Evolutionary conservation across 768 basidiomycete species (phyloP).

Genomic region (Termitomyces heimii): DNA sequence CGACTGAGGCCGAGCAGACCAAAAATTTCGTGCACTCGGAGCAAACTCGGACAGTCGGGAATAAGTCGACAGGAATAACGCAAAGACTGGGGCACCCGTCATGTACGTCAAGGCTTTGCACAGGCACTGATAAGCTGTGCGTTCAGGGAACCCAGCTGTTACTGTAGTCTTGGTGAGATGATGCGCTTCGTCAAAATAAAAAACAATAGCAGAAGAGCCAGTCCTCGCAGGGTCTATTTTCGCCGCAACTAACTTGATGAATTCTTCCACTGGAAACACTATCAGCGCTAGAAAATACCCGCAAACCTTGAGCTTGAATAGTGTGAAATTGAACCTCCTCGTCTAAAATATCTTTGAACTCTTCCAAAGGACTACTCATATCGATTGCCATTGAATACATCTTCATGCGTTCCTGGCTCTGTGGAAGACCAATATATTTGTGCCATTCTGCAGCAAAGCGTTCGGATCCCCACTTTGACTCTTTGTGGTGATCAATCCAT

Average conservation of each 20-base stretch:
- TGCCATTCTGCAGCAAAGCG: neutral
- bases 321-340: too few species aligned
- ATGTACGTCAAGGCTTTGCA: too few species aligned
- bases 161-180: neutral
- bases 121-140: too few species aligned
- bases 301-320: neutral
- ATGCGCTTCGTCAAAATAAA: constrained; percentile 3
- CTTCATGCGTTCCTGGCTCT: accelerated
- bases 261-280: neutral
- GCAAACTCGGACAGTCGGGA: too few species aligned
- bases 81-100: too few species aligned
- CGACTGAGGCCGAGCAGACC: too few species aligned
- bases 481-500: neutral
- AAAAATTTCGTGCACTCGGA: too few species aligned
- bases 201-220: neutral
- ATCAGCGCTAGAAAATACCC: neutral
- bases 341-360: neutral
- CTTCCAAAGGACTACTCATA: neutral
- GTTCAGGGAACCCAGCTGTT: too few species aligned
- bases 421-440: neutral
- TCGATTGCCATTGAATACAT: neutral
- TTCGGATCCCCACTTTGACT: too few species aligned
- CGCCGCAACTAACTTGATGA: neutral
- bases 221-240: neutral
- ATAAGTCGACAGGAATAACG: too few species aligned